A percentile compares a stretch with the other conserved stretches of the same genome.
These are phyloP conservation scores for Luffa acutangula DNA, from an alignment of 306 rosid species.

Conservation along the genomic window DNA sequence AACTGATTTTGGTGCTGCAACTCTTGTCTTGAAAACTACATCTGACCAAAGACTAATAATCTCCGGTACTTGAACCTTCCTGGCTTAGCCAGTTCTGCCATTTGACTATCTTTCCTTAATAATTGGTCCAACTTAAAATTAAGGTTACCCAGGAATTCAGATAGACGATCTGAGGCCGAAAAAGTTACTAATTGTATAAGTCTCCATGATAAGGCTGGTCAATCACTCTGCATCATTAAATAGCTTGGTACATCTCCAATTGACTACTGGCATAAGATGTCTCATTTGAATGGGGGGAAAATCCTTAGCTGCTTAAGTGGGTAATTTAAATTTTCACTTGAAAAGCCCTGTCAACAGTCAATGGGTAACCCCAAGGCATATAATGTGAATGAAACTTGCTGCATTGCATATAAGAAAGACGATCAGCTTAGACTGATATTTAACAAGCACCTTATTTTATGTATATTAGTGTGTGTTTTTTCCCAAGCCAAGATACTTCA, in stretches of 20 bases:
- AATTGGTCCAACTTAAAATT: not conserved
- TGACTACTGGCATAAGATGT: not conserved
- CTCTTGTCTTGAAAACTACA: not conserved
- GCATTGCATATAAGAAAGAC: constrained; percentile 3
- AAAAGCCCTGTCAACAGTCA: not conserved
- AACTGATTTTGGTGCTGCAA: not conserved
- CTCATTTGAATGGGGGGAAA: not conserved
- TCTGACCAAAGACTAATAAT: not conserved
- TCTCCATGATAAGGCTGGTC: not conserved
- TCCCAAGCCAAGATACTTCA: constrained; percentile 23
- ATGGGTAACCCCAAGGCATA: constrained; percentile 6
- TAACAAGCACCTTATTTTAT: constrained; percentile 25
- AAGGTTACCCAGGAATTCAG: not conserved
- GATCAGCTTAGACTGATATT: constrained; percentile 18
- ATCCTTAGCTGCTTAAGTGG: not conserved
- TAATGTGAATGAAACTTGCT: constrained; percentile 15
- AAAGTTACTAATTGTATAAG: not conserved
- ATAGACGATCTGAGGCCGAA: not conserved
- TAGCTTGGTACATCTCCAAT: not conserved
- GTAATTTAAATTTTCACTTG: not conserved
- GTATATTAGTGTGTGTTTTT: constrained; percentile 12
- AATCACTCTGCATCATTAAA: not conserved
- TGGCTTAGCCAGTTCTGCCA: not conserved
- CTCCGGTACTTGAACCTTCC: not conserved
- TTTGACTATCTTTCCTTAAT: not conserved